These are phyloP conservation scores for Globisporangium perplexum DNA, from an alignment of 352 stramenopile species.

Conservation along the genomic window DNA sequence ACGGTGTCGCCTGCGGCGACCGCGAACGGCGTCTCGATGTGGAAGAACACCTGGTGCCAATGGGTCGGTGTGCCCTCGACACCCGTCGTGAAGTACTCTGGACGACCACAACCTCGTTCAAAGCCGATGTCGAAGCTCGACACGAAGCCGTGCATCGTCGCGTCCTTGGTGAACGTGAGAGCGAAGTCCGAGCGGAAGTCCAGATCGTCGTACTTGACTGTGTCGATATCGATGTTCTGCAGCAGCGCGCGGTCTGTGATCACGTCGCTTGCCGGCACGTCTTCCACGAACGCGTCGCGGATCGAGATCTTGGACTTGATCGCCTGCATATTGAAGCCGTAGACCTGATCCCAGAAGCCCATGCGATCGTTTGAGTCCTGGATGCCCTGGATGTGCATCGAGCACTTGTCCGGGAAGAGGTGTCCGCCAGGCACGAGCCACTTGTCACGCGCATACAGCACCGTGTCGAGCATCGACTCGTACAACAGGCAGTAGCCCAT, in stretches of 20 bases:
- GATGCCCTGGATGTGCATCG: constrained; percentile 89
- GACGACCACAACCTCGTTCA: constrained; percentile 86
- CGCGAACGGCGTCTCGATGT: constrained; percentile 79
- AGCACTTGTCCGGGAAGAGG: constrained; percentile 97
- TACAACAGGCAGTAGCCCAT: constrained; percentile 98
- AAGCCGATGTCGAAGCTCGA: constrained; percentile 98
- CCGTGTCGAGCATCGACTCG: constrained; percentile 97
- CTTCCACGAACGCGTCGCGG: constrained; percentile 95
- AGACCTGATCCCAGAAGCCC: constrained; percentile 96
- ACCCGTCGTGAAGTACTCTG: constrained; percentile 95
- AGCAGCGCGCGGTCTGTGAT: constrained; percentile 86
- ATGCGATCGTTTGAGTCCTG: constrained; percentile 63
- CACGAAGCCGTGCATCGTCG: constrained; percentile 94
- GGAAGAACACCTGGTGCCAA: constrained; percentile 99
- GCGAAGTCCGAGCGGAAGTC: constrained; percentile 91
- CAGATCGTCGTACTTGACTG: constrained; percentile 92
- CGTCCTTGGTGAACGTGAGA: constrained; percentile 80
- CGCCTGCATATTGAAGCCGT: constrained; percentile 98
- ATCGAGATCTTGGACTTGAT: constrained; percentile 95
- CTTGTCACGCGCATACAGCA: constrained; percentile 95
- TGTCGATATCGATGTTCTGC: constrained; percentile 85
- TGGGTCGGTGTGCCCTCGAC: constrained; percentile 92
- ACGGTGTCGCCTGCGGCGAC: constrained; percentile 76
- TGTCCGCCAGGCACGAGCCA: constrained; percentile 92
- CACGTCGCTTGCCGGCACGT: constrained; percentile 86